Percentiles rank a stretch among this genome's conserved stretches.
Evolutionary conservation across 257 asterid species (phyloP).

Genomic region (Gentiana dahurica): DNA sequence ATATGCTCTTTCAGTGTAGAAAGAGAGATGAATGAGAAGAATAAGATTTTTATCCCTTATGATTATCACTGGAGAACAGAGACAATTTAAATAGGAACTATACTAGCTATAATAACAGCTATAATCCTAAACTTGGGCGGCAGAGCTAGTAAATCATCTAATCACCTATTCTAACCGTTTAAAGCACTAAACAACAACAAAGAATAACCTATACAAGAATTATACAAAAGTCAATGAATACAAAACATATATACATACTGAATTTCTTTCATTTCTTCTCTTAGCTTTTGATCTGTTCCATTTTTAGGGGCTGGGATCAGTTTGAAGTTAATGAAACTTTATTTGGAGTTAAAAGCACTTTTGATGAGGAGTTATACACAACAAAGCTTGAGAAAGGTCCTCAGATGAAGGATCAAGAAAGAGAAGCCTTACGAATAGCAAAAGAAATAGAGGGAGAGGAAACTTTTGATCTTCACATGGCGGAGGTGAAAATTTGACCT

Average conservation of each 20-base stretch:
- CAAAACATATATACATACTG: no score
- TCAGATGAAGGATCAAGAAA: constrained; percentile 76
- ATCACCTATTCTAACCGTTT: no score
- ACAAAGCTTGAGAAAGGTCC: constrained; percentile 95
- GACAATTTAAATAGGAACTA: no score
- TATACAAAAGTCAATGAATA: no score
- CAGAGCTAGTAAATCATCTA: no score
- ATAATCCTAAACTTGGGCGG: no score
- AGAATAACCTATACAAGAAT: no score
- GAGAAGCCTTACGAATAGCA: constrained; percentile 75
- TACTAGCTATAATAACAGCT: no score
- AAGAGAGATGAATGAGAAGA: no score
- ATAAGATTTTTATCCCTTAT: no score
- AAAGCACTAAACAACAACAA: no score
- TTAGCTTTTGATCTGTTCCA: neutral
- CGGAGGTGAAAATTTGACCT: constrained; percentile 53
- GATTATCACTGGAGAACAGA: no score
- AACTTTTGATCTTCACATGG: constrained; percentile 84
- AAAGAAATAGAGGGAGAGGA: constrained; percentile 92
- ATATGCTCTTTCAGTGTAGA: neutral
- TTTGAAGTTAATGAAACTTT: constrained; percentile 74
- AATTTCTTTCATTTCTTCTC: neutral
- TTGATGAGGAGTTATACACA: constrained; percentile 89
- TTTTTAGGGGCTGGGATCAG: constrained; percentile 91
- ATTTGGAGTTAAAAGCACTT: constrained; percentile 94